A percentile compares a stretch with the other conserved stretches of the same genome.
These are phyloP conservation scores for Ustilago vetiveriae DNA, from an alignment of 1,284 basidiomycete genomes.

Conservation along the genomic window DNA sequence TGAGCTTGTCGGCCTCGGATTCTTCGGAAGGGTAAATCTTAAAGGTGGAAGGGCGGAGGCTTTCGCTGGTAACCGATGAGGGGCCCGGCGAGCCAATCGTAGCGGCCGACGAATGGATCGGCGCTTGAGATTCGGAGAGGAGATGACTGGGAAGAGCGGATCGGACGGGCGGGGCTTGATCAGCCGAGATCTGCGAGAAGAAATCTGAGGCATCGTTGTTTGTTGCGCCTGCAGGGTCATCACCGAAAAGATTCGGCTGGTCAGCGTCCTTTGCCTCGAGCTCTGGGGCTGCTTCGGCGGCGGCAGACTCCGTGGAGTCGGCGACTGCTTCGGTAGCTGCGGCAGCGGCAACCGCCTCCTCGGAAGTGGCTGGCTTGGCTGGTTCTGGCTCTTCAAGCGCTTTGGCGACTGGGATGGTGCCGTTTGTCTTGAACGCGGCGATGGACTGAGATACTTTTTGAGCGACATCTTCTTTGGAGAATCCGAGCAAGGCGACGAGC, in stretches of 20 bases:
- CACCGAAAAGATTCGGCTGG: conserved; percentile 83
- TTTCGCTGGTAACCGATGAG: conserved; percentile 83
- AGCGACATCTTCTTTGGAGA: conserved; percentile 87
- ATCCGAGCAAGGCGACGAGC: conserved; percentile 88
- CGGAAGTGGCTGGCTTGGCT: conserved; percentile 65
- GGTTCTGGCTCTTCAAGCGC: conserved; percentile 42
- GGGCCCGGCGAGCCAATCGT: conserved; percentile 69
- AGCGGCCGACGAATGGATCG: conserved; percentile 67
- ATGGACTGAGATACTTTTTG: conserved; percentile 83
- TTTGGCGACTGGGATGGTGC: conserved; percentile 65
- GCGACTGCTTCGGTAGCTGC: conserved; percentile 71
- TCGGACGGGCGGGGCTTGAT: conserved; percentile 59
- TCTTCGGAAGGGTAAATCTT: conserved; percentile 89
- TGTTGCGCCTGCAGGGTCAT: conserved; percentile 72
- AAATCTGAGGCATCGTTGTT: conserved; percentile 81
- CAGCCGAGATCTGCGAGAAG: conserved; percentile 77
- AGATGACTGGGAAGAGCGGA: conserved; percentile 74
- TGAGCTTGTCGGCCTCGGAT: conserved; percentile 84
- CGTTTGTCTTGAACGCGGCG: conserved; percentile 71
- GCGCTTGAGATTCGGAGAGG: conserved; percentile 72
- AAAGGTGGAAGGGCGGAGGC: conserved; percentile 76
- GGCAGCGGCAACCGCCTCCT: conserved; percentile 70
- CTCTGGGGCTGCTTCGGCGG: conserved; percentile 12
- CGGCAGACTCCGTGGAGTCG: conserved; percentile 59
- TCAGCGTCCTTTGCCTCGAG: conserved; percentile 68